Evolutionary conservation across 192 early-diverging fungal genomes (phyloP).

Genomic region (Thoreauomyces humboldtii): DNA sequence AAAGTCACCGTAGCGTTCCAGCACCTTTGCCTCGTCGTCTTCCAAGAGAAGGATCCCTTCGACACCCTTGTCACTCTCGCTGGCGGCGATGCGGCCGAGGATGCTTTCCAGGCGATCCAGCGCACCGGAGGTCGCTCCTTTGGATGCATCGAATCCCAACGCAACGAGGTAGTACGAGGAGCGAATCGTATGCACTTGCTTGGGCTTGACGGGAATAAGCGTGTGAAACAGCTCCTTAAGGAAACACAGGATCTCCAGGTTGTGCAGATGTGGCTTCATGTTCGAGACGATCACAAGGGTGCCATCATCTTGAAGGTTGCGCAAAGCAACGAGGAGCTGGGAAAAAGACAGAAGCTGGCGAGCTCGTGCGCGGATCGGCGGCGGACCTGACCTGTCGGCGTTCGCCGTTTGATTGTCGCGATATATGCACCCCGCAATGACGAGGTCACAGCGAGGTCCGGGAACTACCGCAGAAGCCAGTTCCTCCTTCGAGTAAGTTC

Average conservation of each 20-base stretch:
- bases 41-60: slow-evolving; percentile 5
- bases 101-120: background rate
- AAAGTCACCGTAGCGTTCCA: background rate
- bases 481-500: background rate
- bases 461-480: too few relatives aligned
- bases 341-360: slow-evolving; percentile 18
- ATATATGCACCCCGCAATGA: slow-evolving; percentile 27
- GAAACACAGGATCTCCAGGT: slow-evolving; percentile 25
- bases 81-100: background rate
- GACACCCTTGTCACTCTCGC: slow-evolving; percentile 14
- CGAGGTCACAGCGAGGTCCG: slow-evolving; percentile 15
- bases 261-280: slow-evolving; percentile 29
- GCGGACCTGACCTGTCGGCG: slow-evolving; percentile 10
- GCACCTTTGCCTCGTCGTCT: slow-evolving; percentile 6
- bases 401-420: slow-evolving; percentile 19
- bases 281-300: slow-evolving; percentile 26
- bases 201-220: slow-evolving; percentile 25
- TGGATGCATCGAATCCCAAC: slow-evolving; percentile 4
- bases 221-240: background rate
- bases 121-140: background rate
- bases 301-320: slow-evolving; percentile 7
- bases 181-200: slow-evolving; percentile 21
- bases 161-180: slow-evolving; percentile 26
- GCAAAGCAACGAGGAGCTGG: slow-evolving; percentile 20
- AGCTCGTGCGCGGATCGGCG: slow-evolving; percentile 19